phyloP scores from a whole-genome alignment of 305 asterid genomes.

The Fraxinus angustifolia region DNA sequence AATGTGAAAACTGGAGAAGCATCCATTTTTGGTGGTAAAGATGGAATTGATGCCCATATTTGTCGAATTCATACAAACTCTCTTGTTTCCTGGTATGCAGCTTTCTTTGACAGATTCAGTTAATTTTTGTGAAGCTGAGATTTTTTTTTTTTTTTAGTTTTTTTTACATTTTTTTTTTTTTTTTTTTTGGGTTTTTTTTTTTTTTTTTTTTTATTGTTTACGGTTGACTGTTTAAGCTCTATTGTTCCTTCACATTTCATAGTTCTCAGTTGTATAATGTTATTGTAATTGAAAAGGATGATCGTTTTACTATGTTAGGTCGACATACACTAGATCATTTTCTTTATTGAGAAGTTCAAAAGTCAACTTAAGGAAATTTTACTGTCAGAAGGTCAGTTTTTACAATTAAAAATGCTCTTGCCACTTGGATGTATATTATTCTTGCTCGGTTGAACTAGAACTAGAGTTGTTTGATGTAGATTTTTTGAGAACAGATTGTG shows the following conservation, averaged over 20 bases:
- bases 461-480: not conserved
- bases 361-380: not conserved
- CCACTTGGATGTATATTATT: not conserved
- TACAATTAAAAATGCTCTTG: not conserved
- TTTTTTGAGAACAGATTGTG: not conserved
- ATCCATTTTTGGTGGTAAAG: not conserved
- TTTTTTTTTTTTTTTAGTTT: not conserved
- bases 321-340: not conserved
- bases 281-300: not conserved
- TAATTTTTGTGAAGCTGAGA: not conserved
- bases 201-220: not conserved
- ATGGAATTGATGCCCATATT: not conserved
- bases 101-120: not conserved
- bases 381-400: not conserved
- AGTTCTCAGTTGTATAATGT: not conserved
- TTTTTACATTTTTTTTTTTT: no score
- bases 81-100: constrained; percentile 1
- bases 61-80: not conserved
- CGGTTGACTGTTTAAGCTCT: not conserved
- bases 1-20: not conserved
- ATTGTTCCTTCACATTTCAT: not conserved
- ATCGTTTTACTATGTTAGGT: not conserved
- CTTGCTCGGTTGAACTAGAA: not conserved
- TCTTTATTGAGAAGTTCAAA: not conserved
- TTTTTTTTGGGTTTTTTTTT: no score